phyloP scores from a whole-genome alignment of 2,329 filamentous ascomycete genomes.

The Pseudomassariella vexata region DNA sequence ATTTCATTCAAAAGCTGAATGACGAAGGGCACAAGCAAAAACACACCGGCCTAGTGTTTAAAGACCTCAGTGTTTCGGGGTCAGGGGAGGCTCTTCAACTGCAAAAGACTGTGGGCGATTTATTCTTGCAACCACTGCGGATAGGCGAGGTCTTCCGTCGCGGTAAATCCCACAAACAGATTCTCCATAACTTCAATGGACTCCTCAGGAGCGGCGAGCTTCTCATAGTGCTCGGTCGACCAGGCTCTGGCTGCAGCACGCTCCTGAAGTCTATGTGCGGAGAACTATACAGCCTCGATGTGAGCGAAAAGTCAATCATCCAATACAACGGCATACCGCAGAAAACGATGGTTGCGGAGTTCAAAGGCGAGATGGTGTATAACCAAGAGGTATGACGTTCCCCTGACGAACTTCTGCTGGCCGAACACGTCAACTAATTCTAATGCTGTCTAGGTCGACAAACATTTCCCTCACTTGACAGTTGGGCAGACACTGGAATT shows the following conservation, averaged over 20 bases:
- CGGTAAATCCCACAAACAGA: conserved; percentile 46
- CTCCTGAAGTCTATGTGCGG: conserved; percentile 43
- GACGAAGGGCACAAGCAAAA: conserved; percentile 48
- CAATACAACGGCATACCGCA: conserved; percentile 59
- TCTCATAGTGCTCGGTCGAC: conserved; percentile 40
- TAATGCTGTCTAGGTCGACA: conserved; percentile 14
- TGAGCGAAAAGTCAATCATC: conserved; percentile 31
- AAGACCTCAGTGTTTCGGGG: conserved; percentile 60
- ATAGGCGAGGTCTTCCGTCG: conserved; percentile 49
- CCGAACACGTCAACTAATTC: not conserved
- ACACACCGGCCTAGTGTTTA: conserved; percentile 56
- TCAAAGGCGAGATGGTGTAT: conserved; percentile 47
- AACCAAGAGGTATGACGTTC: conserved; percentile 8
- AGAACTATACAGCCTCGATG: conserved; percentile 9
- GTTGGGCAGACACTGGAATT: conserved; percentile 71
- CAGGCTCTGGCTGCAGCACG: conserved; percentile 43
- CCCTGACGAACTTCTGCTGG: not conserved
- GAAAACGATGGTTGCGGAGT: conserved; percentile 50
- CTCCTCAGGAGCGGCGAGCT: conserved; percentile 53
- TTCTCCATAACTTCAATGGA: conserved; percentile 60
- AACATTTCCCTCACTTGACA: conserved; percentile 65
- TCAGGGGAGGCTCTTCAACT: conserved; percentile 62
- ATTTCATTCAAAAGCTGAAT: conserved; percentile 36
- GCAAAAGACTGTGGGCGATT: conserved; percentile 60
- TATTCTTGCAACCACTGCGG: conserved; percentile 52